phyloP scores from a whole-genome alignment of 805 yeast species.

The Candida maris region DNA sequence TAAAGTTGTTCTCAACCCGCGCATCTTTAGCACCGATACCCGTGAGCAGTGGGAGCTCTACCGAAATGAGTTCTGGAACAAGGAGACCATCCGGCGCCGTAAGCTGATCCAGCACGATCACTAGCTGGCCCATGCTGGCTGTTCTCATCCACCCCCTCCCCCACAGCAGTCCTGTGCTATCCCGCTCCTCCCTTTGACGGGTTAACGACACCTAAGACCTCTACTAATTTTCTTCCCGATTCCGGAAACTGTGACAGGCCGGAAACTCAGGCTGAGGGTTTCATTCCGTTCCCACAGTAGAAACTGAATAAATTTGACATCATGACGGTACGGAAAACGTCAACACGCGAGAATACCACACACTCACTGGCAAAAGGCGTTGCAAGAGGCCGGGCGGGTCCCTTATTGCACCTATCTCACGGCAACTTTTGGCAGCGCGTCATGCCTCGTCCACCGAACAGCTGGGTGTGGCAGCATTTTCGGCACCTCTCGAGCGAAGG shows the following conservation, averaged over 20 bases:
- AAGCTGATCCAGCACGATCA: slow-evolving; percentile 19
- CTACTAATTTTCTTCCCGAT: no score
- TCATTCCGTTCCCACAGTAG: no score
- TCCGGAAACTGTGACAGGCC: no score
- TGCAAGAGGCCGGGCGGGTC: no score
- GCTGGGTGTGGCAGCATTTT: slow-evolving; percentile 36
- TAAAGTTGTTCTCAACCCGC: slow-evolving; percentile 73
- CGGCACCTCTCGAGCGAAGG: slow-evolving; percentile 24
- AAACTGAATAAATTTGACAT: no score
- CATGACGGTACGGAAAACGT: no score
- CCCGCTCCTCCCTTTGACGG: no score
- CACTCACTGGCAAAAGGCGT: neutral
- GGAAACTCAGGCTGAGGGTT: no score
- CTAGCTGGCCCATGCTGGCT: neutral
- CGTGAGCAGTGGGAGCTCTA: slow-evolving; percentile 95
- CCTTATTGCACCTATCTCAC: no score
- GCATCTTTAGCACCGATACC: slow-evolving; percentile 76
- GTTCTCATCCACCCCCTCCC: slow-evolving; percentile 2
- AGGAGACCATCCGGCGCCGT: slow-evolving; percentile 68
- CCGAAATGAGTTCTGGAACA: slow-evolving; percentile 88
- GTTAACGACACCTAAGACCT: no score
- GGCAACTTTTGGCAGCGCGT: no score
- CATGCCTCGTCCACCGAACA: slow-evolving; percentile 36
- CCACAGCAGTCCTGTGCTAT: neutral
- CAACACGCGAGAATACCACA: neutral